Base-by-base conservation (phyloP, 2,329 filamentous ascomycete genomes). In the Ophiostoma piceae region DNA sequence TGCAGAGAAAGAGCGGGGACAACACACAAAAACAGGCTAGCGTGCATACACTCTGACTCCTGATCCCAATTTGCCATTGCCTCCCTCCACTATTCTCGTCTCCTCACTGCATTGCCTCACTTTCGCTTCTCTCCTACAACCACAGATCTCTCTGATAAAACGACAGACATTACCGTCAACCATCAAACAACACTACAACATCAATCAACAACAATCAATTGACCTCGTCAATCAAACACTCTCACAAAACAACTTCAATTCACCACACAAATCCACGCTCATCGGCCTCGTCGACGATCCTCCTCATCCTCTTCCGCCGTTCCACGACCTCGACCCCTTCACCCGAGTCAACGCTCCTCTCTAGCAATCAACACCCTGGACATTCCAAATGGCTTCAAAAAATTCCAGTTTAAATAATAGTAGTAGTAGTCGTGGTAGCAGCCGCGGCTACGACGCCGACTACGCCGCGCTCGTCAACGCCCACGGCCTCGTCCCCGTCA, bases 381-480 rank as follows among this genome's bases (percentile, higher is more conserved):
- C 73, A 73, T 71, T 71, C 64, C 77, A 75, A 81, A 88, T 88
- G 86, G 83, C 85, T 83, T 83, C 85, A 87, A 91, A 88, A 85
- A 84, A 85, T 80, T 85, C 86, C 80, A 87, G 82, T 82, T 84
- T 83, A 83, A 87, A 83, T 84, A 85, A 85, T 85, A 88, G 85
- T 87, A 91, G 85, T 89, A 90, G 88, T 91, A 91, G 85, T 88
- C 91, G 62, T 9, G 62, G 62, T 65, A 65, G 62, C 62, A 65
- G 62, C 35, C 35, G 35, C 35, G 35, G 35, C 35, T 35, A 35
- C 35, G 35, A 35, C 35, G 4, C 4, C 35, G 35, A 35, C 62
- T 39, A 65, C 62, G 60, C 29, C 66, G 35, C 35, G 35, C 26
- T 2, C 41, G 16, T 32, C 41, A 47, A 47, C 43, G 43, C 43